Evolutionary conservation across 495 filamentous ascomycete species (phyloP).

Genomic region (Aspergillus taichungensis): DNA sequence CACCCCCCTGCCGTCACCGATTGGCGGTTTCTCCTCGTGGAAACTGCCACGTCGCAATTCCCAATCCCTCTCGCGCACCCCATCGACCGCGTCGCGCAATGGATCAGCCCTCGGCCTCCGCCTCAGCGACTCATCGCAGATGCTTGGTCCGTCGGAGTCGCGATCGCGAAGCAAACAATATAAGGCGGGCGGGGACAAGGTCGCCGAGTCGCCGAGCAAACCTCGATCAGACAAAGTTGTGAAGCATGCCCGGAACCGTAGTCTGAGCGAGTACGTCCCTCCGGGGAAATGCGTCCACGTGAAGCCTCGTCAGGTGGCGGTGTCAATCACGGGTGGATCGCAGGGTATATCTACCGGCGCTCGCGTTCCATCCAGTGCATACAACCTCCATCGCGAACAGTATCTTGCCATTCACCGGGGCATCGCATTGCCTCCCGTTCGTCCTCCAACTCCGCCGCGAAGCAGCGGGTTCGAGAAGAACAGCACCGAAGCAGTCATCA

Average conservation of each 20-base stretch:
- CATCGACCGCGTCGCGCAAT: conserved; percentile 28
- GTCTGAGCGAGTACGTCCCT: conserved; percentile 79
- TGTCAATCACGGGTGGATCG: conserved; percentile 46
- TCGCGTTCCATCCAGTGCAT: conserved; percentile 34
- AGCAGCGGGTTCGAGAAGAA: conserved; percentile 38
- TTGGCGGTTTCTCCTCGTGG: conserved; percentile 68
- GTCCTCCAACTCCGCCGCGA: conserved; percentile 67
- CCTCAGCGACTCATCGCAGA: conserved; percentile 33
- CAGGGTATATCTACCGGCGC: conserved; percentile 34
- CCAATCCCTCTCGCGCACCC: conserved; percentile 35
- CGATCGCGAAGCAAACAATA: conserved; percentile 28
- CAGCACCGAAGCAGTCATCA: conserved; percentile 26
- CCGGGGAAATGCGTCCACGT: conserved; percentile 52
- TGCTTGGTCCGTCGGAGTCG: conserved; percentile 21
- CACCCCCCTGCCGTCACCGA: conserved; percentile 85
- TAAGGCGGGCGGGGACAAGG: conserved; percentile 27
- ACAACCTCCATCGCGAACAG: conserved; percentile 65
- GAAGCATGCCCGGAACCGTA: conserved; percentile 58
- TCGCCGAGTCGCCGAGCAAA: conserved; percentile 26
- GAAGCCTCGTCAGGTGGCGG: conserved; percentile 60
- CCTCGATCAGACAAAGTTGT: conserved; percentile 22
- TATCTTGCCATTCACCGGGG: conserved; percentile 73
- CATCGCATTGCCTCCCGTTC: conserved; percentile 44
- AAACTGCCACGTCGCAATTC: conserved; percentile 32
- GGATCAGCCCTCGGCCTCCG: conserved; percentile 30